These are phyloP conservation scores for Phalaenopsis equestris DNA, from an alignment of 106 monocot species.

Conservation along the genomic window DNA sequence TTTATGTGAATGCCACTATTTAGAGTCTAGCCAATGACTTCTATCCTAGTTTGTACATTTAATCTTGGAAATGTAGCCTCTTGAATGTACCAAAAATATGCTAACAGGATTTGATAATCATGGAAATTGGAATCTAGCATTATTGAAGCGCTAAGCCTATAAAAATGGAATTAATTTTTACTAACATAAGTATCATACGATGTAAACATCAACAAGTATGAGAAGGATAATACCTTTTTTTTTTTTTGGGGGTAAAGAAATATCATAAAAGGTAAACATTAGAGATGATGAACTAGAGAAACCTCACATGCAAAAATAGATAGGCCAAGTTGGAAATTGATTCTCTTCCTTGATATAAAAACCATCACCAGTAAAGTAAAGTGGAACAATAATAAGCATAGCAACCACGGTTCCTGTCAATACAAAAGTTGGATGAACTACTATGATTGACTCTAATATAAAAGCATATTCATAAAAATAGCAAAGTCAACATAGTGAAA, in stretches of 20 bases:
- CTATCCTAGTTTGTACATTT: not conserved
- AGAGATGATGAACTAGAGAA: not conserved
- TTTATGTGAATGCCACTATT: too few species aligned
- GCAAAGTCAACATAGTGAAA: not conserved
- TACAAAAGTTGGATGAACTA: not conserved
- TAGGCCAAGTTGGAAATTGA: constrained; percentile 67
- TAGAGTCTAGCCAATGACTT: not conserved
- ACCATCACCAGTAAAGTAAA: constrained; percentile 40
- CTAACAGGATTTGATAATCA: not conserved
- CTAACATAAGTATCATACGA: too few species aligned
- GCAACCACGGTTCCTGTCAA: constrained; percentile 66
- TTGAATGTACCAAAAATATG: not conserved
- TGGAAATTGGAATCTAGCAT: not conserved
- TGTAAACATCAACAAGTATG: too few species aligned
- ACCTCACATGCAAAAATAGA: constrained; percentile 70
- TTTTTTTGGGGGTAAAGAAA: too few species aligned
- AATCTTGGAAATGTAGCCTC: not conserved
- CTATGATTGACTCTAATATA: not conserved
- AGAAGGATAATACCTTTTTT: too few species aligned
- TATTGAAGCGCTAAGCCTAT: not conserved
- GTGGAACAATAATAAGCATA: constrained; percentile 56
- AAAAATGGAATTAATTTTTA: not conserved
- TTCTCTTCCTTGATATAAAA: constrained; percentile 58
- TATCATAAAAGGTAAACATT: not conserved
- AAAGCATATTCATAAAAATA: not conserved